Conservation (phyloP, 2,329 filamentous ascomycete genomes). For the Huntiella decipiens region DNA sequence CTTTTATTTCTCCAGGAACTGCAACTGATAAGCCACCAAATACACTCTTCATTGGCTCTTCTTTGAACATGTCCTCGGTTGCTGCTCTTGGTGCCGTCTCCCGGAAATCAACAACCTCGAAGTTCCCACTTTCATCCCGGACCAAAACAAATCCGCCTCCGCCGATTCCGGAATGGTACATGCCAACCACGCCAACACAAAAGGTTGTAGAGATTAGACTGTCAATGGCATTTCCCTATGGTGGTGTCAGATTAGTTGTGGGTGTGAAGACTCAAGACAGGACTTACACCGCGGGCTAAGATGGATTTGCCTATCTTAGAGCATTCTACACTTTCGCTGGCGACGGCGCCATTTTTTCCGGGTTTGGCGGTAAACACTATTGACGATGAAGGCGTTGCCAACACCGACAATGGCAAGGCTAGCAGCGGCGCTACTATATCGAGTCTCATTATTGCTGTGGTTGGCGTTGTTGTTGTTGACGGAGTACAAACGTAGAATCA, state of each 20-base stretch:
- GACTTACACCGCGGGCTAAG: constrained; percentile 30
- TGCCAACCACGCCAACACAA: constrained; percentile 56
- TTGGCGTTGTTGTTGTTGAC: too few species aligned
- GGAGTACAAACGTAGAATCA: too few species aligned
- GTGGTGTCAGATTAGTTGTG: not conserved
- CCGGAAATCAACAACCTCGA: constrained; percentile 77
- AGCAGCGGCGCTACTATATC: too few species aligned
- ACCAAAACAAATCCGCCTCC: constrained; percentile 85
- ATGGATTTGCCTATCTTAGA: constrained; percentile 49
- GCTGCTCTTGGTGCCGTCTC: constrained; percentile 74
- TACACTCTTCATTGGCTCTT: constrained; percentile 47
- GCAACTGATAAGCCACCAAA: constrained; percentile 53
- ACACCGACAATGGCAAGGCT: too few species aligned
- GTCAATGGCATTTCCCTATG: constrained; percentile 55
- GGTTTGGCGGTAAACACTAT: not conserved
- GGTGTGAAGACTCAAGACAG: not conserved
- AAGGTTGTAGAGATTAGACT: constrained; percentile 55
- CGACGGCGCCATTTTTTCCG: constrained; percentile 37
- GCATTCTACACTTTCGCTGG: constrained; percentile 50
- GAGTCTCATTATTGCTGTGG: too few species aligned
- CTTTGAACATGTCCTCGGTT: constrained; percentile 66
- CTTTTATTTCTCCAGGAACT: constrained; percentile 57
- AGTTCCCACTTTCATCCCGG: constrained; percentile 50
- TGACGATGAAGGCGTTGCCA: too few species aligned
- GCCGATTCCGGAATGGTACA: constrained; percentile 69